Percentiles rank a stretch among this genome's conserved stretches.
These are phyloP conservation scores for Colletotrichum tabaci DNA, from an alignment of 2,329 filamentous ascomycete genomes.

Conservation along the genomic window DNA sequence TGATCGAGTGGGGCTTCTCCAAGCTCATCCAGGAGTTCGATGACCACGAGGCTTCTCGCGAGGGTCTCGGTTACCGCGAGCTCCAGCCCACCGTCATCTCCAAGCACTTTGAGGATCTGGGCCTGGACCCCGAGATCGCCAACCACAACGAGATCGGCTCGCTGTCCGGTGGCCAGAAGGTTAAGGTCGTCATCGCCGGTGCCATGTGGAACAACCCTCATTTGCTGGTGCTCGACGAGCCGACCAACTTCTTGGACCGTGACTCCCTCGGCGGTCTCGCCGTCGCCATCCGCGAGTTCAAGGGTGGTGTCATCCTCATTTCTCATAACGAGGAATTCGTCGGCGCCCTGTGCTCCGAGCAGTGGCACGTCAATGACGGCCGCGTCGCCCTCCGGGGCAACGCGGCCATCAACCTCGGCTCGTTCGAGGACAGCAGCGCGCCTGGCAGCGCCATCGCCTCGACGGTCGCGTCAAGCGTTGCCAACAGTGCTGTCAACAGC, in stretches of 20 bases:
- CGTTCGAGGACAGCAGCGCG: constrained; percentile 84
- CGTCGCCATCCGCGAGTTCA: constrained; percentile 98
- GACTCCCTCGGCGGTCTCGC: constrained; percentile 96
- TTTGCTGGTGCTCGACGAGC: constrained; percentile 96
- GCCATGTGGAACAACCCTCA: constrained; percentile 99
- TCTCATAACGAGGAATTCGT: constrained; percentile 99
- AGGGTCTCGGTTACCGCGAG: constrained; percentile 95
- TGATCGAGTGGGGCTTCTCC: constrained; percentile 86
- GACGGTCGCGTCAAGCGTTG: constrained; percentile 69
- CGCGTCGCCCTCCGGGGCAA: constrained; percentile 88
- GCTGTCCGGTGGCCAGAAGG: constrained; percentile 96
- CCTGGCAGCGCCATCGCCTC: constrained; percentile 71
- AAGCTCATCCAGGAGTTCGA: constrained; percentile 99
- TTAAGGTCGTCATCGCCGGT: constrained; percentile 97
- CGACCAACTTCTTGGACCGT: constrained; percentile 98
- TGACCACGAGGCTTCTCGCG: constrained; percentile 97
- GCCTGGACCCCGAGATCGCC: constrained; percentile 96
- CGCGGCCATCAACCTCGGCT: constrained; percentile 80
- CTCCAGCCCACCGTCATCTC: constrained; percentile 94
- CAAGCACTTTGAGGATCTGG: constrained; percentile 98
- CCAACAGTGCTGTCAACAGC: constrained; percentile 69
- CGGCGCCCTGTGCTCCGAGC: constrained; percentile 93
- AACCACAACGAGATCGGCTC: constrained; percentile 99
- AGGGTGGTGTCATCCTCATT: constrained; percentile 98
- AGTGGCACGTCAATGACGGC: constrained; percentile 94